These are phyloP conservation scores for Mycena vitilis DNA, from an alignment of 768 basidiomycete species.

Conservation along the genomic window DNA sequence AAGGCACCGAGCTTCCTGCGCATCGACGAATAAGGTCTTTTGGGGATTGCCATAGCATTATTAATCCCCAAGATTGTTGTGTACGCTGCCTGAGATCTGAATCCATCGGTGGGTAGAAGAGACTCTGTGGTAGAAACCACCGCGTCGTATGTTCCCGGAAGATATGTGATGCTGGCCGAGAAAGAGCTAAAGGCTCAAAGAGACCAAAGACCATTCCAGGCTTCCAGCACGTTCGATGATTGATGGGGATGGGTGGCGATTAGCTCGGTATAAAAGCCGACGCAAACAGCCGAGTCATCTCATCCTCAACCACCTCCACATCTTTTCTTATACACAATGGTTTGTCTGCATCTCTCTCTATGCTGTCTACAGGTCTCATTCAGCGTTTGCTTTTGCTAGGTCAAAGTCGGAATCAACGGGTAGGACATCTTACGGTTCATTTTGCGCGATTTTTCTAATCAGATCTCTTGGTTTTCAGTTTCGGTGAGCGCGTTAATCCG, in stretches of 20 bases:
- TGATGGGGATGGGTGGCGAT: constrained; percentile 20
- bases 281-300: constrained; percentile 14
- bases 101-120: no score
- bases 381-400: constrained; percentile 48
- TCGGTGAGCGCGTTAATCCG: constrained; percentile 65
- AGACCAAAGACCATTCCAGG: no score
- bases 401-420: constrained; percentile 98
- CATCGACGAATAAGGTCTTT: not conserved
- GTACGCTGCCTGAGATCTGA: no score
- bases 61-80: no score
- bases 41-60: not conserved
- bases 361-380: not conserved
- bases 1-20: not conserved
- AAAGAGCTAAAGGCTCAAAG: not conserved
- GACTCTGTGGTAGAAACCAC: no score
- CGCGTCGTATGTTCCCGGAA: no score
- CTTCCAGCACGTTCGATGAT: constrained; percentile 16
- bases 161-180: no score
- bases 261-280: constrained; percentile 14
- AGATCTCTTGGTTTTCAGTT: constrained; percentile 56
- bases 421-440: constrained; percentile 51
- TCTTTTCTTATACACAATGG: constrained; percentile 22
- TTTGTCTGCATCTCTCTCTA: constrained; percentile 3
- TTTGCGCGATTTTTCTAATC: constrained; percentile 24
- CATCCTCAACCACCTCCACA: constrained; percentile 22